Base-by-base conservation (phyloP, 2,329 filamentous ascomycete species). In the Colletotrichum tropicale region DNA sequence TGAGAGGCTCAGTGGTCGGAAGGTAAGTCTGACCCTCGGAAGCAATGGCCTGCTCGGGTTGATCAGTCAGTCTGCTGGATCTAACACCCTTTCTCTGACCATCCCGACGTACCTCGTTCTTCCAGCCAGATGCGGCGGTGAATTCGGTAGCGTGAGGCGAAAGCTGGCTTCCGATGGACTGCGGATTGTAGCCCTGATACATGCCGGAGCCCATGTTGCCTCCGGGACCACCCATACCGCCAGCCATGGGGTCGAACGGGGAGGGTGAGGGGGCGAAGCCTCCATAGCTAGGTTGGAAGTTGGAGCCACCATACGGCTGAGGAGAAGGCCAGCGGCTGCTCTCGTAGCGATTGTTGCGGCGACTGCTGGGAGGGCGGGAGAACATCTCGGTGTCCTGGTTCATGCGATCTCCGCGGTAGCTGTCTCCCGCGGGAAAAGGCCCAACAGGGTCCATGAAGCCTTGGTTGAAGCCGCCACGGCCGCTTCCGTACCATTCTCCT, bases 1-100 rank as follows among this genome's bases (percentile, higher is more conserved):
- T 98, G 81, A 98, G 91, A 13, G 96, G 97, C 85, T 99, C 97
- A 8, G 94, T 94, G 5, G 96, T 94, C 13, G 94, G 93, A 32
- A 98, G 87, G 82, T 98, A 98, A 1, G 95, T 97, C 81, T 94
- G 93, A 30, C 90, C 90, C 76, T 94, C 91, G 0, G 88, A 82
- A 24, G 87, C 81, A 75, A 87, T 81, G 72, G 87, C 83, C 89
- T 91, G 77, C 78, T 62, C 13, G 60, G n/a, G 26, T 16, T n/a
- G 34, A 61, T n/a, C 38, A 43, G 70, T 78, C 58, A 78, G 77
- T 36, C 43, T 61, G 24, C 55, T 52, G 43, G 36, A 56, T 26
- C 55, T 36, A 66, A 52, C 13, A 15, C n/a, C 36, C 21, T 55
- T 36, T 24, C 15, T 66, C 21, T 71, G 55, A 26, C 34, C 52